Percentiles rank a stretch among this genome's conserved stretches.
phyloP scores from a whole-genome alignment of 73 alveolate genomes.

The Paramecium pentaurelia region DNA sequence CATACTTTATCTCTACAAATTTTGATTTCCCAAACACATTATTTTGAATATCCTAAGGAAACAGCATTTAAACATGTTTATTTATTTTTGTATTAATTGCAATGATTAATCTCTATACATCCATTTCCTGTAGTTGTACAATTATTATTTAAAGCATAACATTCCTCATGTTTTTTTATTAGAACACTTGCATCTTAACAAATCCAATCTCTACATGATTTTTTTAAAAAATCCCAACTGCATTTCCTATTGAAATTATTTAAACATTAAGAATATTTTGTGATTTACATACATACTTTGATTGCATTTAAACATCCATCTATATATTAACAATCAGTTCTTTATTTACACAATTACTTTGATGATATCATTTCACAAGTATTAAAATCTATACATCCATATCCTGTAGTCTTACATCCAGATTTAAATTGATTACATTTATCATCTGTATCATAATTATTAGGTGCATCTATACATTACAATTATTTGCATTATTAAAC shows the following conservation, averaged over 20 bases:
- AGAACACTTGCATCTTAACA: slow-evolving; percentile 5
- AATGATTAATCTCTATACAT: neutral
- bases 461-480: slow-evolving; percentile 17
- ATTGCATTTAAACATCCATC: neutral
- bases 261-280: neutral
- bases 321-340: neutral
- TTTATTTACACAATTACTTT: neutral
- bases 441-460: neutral
- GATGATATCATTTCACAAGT: neutral
- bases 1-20: neutral
- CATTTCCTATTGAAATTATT: neutral
- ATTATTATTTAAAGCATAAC: neutral
- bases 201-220: neutral
- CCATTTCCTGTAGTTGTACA: neutral
- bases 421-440: neutral
- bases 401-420: slow-evolving; percentile 21
- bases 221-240: neutral
- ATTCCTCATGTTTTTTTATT: neutral
- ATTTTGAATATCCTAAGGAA: neutral
- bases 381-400: neutral
- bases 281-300: neutral
- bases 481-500: neutral
- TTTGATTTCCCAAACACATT: neutral
- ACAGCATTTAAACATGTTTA: neutral
- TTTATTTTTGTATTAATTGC: neutral